Evolutionary conservation across 352 stramenopile species (phyloP), one percentile per base, ranked within the genome.

Genomic region (Phytophthora foliorum): DNA sequence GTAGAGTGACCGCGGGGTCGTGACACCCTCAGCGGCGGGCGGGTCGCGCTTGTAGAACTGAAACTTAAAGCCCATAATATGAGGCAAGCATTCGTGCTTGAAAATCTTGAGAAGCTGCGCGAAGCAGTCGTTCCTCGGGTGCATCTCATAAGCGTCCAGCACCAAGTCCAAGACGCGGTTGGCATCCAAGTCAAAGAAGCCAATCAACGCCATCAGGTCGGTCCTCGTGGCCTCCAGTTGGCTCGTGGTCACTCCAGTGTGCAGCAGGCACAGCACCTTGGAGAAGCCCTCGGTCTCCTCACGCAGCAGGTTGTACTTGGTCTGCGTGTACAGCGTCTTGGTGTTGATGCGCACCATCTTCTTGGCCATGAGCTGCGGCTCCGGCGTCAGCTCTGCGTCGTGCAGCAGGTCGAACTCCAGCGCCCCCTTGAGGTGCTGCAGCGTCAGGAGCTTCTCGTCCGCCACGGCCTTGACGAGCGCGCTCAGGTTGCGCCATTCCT

Each of bases 251-350:
- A 96, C 76, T 44, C 84, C 82, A 24, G 84, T 91, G 57, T 96
- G 86, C 49, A 96, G 69, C 45, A 96, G 63, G 66, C 74, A 80
- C 25, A 99, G 57, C 48, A 99, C 80, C 63, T 99, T 99, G 10
- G 95, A 83, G 73, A 97, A 99, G 0, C 97, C 97, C 72, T 99
- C 97, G 32, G 91, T 98, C 79, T 99, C 97, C 75, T 99, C 97
- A 16, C 90, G 90, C 25, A 99, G 80, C 36, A 99, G 72, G 72
- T 99, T 99, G 73, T 98, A 99, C 77, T 99, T 98, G 75, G 96
- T 87, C 74, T 99, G 97, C 31, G 91, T 93, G 69, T 99, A 99
- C 59, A 94, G 76, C 27, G 80, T 94, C 69, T 94, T 94, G 42
- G 88, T 96, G 65, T 96, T 96, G 57, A 94, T 91, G 19, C 88